Percentiles rank a stretch among this genome's conserved stretches.
phyloP scores from a whole-genome alignment of 2,329 filamentous ascomycete genomes.

The Sporothrix pallida region DNA sequence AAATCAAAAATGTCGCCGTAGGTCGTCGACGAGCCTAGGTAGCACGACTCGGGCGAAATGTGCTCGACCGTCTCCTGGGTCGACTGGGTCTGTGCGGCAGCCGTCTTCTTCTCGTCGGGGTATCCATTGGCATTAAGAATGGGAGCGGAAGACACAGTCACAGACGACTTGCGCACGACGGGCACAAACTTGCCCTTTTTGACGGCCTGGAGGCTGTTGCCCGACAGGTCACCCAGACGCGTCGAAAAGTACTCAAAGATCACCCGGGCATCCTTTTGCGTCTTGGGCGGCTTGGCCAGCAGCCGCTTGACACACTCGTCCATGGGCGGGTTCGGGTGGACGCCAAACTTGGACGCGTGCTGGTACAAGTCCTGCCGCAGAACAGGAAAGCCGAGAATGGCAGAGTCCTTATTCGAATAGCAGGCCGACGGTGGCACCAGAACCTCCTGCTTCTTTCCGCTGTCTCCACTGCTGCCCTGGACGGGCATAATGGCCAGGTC shows the following conservation, averaged over 20 bases:
- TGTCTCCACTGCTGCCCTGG: conserved; percentile 55
- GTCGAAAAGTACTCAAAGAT: conserved; percentile 85
- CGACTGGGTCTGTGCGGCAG: conserved; percentile 24
- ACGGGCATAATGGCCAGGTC: conserved; percentile 73
- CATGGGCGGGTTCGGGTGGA: conserved; percentile 80
- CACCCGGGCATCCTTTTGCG: conserved; percentile 67
- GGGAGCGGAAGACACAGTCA: background rate
- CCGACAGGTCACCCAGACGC: conserved; percentile 74
- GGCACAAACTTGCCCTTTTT: conserved; percentile 74
- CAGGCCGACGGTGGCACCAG: conserved; percentile 77
- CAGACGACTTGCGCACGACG: conserved; percentile 48
- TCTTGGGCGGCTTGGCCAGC: conserved; percentile 72
- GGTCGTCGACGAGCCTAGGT: conserved; percentile 71
- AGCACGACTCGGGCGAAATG: conserved; percentile 75
- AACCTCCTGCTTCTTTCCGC: conserved; percentile 49
- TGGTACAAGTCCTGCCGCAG: conserved; percentile 75
- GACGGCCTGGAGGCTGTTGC: conserved; percentile 64
- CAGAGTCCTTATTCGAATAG: conserved; percentile 78
- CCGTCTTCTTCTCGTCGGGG: conserved; percentile 41
- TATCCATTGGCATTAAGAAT: conserved; percentile 25
- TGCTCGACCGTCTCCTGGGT: conserved; percentile 51
- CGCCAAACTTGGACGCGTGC: conserved; percentile 85
- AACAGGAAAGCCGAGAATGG: conserved; percentile 80
- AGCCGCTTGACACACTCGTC: conserved; percentile 76
- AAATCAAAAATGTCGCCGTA: conserved; percentile 97